Percentiles rank a stretch among this genome's conserved stretches.
These are phyloP conservation scores for Hippophae rhamnoides DNA, from an alignment of 306 rosid species.

Conservation along the genomic window DNA sequence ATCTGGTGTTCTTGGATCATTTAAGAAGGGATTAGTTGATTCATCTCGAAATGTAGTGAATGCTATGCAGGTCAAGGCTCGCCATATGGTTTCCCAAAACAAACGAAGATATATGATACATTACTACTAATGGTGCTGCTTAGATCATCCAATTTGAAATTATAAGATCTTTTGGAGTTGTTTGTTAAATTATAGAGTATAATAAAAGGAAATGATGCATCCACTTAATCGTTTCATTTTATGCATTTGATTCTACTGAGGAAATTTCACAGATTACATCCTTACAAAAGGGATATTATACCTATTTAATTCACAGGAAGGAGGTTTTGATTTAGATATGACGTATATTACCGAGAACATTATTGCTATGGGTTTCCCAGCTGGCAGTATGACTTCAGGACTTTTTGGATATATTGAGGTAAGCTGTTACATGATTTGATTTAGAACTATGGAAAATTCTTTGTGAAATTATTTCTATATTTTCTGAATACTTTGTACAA, in stretches of 20 bases:
- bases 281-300: constrained; percentile 1
- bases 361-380: constrained; percentile 94
- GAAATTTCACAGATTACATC: background rate
- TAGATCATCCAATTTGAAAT: too few relatives aligned
- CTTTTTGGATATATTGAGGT: constrained; percentile 87
- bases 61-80: constrained; percentile 92
- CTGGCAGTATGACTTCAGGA: constrained; percentile 87
- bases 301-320: constrained; percentile 46
- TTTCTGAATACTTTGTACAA: too few relatives aligned
- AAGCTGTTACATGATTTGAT: background rate
- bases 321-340: constrained; percentile 85
- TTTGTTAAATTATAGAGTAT: too few relatives aligned
- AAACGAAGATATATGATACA: constrained; percentile 82
- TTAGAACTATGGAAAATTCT: too few relatives aligned
- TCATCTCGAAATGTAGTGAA: constrained; percentile 72
- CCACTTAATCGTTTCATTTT: too few relatives aligned
- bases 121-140: too few relatives aligned
- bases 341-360: constrained; percentile 83
- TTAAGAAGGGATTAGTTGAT: constrained; percentile 63
- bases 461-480: too few relatives aligned
- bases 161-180: too few relatives aligned
- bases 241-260: background rate
- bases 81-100: constrained; percentile 85
- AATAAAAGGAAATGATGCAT: too few relatives aligned
- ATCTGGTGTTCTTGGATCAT: constrained; percentile 50